These are phyloP conservation scores for Plantago ovata DNA, from an alignment of 257 asterid species.

Conservation along the genomic window DNA sequence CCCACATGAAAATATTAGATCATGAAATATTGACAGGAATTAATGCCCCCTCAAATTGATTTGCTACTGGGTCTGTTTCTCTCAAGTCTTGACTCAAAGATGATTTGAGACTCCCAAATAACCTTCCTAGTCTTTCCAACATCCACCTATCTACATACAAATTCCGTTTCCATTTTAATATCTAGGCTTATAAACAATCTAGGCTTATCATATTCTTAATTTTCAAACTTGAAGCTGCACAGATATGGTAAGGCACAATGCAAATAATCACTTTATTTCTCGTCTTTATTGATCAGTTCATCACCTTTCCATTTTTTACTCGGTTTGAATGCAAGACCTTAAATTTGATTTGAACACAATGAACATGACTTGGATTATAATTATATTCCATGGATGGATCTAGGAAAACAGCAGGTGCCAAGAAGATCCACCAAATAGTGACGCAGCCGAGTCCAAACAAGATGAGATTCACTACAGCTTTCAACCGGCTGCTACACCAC, in stretches of 20 bases:
- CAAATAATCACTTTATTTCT: too few relatives aligned
- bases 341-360: neutral
- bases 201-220: too few relatives aligned
- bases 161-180: too few relatives aligned
- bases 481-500: conserved; percentile 38
- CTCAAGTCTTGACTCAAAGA: neutral
- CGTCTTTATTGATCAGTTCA: neutral
- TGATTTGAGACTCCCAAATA: neutral
- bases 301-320: neutral
- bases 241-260: too few relatives aligned
- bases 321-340: neutral
- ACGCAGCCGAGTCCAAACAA: conserved; percentile 34
- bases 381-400: conserved; percentile 16
- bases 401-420: conserved; percentile 67
- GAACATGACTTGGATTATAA: conserved; percentile 6
- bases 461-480: conserved; percentile 38
- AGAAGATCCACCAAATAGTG: conserved; percentile 34
- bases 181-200: too few relatives aligned
- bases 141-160: too few relatives aligned
- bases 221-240: too few relatives aligned
- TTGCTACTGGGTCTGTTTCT: too few relatives aligned
- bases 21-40: too few relatives aligned
- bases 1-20: too few relatives aligned
- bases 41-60: too few relatives aligned
- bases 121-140: neutral